Base-by-base conservation (phyloP, 83 land plant genomes). In the Isoetes engelmannii region DNA sequence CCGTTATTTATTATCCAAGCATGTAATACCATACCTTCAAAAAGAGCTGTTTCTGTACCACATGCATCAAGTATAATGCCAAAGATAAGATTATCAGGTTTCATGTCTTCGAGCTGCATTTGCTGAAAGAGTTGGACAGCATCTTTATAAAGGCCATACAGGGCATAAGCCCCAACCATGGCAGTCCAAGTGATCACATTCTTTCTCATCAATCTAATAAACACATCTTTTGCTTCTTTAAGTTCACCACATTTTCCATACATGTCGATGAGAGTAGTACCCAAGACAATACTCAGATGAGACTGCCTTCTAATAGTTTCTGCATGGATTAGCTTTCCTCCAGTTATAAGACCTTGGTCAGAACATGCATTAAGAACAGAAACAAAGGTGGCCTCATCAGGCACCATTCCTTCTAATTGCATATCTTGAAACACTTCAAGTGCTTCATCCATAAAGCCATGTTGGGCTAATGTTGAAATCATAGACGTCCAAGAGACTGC, bases 141-240 rank as follows among this genome's bases (percentile, higher is more conserved):
- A 62, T 41, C 28, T 10, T 62, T 46, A 13, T 41, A 13, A 18
- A 42, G 65, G 12, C 5, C 45, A 42, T 62, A 5, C 41, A 42
- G 65, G 45, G 65, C 65, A 7, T 62, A 5, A 7, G 44, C 65
- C 4, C 46, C 6, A 21, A 62, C 44, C 7, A 62, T 4, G 12
- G 65, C 6, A 18, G 41, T 62, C 65, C n/a, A n/a, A n/a, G n/a
- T n/a, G n/a, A n/a, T n/a, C n/a, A n/a, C n/a, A 19, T 75, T 80
- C 48, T 56, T 79, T 5, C 44, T 48, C 37, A 64, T 60, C 82
- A 79, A 79, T 69, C 70, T 76, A 8, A 50, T 21, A 67, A 83
- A 83, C 74, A 79, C 66, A 21, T 50, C 47, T 63, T 73, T 75
- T 0, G 82, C 78, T 49, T 4, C 44, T 21, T 72, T 72, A 0